Conservation (phyloP, 306 rosid species). For the Lagenaria siceraria region DNA sequence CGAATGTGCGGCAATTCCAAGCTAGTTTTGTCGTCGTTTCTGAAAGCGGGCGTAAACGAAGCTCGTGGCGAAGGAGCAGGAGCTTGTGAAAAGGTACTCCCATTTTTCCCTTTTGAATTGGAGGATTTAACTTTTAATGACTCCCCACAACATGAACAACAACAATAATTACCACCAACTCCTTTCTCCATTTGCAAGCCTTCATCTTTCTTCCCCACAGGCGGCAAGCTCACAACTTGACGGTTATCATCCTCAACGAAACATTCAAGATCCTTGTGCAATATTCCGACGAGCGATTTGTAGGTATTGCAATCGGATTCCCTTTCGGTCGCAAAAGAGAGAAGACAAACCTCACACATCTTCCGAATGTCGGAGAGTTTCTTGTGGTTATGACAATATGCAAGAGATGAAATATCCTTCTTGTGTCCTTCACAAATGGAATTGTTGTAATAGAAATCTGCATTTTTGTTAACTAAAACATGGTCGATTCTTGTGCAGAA, state of each 20-base stretch:
- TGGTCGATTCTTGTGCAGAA: constrained; percentile 74
- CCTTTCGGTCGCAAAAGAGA: constrained; percentile 64
- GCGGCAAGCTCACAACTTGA: constrained; percentile 7
- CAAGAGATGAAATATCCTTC: constrained; percentile 62
- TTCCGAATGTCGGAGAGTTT: constrained; percentile 54
- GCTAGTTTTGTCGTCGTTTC: constrained; percentile 17
- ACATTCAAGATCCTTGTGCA: constrained; percentile 74
- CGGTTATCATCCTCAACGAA: constrained; percentile 46
- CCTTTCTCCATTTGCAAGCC: not conserved
- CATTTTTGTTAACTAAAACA: constrained; percentile 29
- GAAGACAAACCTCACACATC: constrained; percentile 80
- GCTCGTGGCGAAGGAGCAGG: constrained; percentile 71
- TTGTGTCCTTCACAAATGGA: constrained; percentile 66
- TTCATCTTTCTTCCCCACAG: not conserved
- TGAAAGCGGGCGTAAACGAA: not conserved
- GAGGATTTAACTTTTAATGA: constrained; percentile 38
- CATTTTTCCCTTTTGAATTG: constrained; percentile 23
- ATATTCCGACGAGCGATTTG: constrained; percentile 69
- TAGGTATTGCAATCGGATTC: constrained; percentile 58
- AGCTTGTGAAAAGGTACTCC: constrained; percentile 17
- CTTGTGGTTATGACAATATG: constrained; percentile 70
- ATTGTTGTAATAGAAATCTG: constrained; percentile 57
- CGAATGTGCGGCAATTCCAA: constrained; percentile 34
- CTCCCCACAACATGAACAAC: constrained; percentile 69
- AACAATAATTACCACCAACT: not conserved